phyloP scores from a whole-genome alignment of 129 eudicot genomes.

The Lactuca sativa region DNA sequence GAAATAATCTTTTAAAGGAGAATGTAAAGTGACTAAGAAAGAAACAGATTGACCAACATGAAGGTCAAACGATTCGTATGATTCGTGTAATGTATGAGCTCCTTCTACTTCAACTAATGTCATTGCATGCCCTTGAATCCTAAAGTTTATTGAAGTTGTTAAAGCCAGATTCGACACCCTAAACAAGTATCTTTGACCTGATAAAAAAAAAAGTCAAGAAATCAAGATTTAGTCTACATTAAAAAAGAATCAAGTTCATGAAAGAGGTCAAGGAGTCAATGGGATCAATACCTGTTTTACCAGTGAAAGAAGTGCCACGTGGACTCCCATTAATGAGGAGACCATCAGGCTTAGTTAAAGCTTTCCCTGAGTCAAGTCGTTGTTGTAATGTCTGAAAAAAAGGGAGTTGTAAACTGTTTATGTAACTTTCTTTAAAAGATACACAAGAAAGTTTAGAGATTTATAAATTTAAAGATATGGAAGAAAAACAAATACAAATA shows the following conservation, averaged over 20 bases:
- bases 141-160: slow-evolving; percentile 66
- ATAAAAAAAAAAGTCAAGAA: slow-evolving; percentile 9
- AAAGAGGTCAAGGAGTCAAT: background rate
- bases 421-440: no score
- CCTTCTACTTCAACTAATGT: slow-evolving; percentile 79
- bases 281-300: slow-evolving; percentile 41
- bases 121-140: slow-evolving; percentile 74
- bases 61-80: slow-evolving; percentile 78
- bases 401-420: background rate
- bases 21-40: slow-evolving; percentile 60
- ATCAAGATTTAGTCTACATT: background rate
- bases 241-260: background rate
- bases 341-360: slow-evolving; percentile 58
- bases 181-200: slow-evolving; percentile 77
- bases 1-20: slow-evolving; percentile 46
- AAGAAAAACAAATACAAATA: background rate
- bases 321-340: slow-evolving; percentile 73
- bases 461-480: no score
- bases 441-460: no score
- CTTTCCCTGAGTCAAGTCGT: slow-evolving; percentile 49
- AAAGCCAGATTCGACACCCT: slow-evolving; percentile 82
- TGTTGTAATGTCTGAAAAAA: slow-evolving; percentile 45
- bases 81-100: slow-evolving; percentile 63
- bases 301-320: slow-evolving; percentile 38
- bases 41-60: slow-evolving; percentile 85